Conservation (phyloP, 495 filamentous ascomycete species). For the Lasiosphaeriaceae sp. region DNA sequence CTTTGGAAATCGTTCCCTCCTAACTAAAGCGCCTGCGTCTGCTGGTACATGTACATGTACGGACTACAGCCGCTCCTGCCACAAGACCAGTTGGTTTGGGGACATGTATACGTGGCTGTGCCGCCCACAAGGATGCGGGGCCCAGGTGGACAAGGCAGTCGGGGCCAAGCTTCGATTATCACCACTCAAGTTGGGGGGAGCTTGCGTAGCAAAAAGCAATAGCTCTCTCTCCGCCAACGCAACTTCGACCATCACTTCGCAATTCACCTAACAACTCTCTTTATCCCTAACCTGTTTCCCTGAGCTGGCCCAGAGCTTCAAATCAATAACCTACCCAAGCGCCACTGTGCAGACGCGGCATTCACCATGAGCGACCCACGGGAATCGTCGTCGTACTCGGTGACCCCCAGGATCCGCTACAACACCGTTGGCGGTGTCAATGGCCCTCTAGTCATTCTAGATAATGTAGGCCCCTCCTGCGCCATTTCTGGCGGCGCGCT, state of each 20-base stretch:
- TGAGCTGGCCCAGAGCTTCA: conserved; percentile 18
- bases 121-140: conserved; percentile 7
- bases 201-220: conserved; percentile 21
- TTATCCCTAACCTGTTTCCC: conserved; percentile 1
- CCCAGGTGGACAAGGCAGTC: background rate
- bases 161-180: background rate
- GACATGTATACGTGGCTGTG: conserved; percentile 25
- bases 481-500: background rate
- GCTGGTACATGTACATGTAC: too few relatives aligned
- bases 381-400: conserved; percentile 64
- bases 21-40: too few relatives aligned
- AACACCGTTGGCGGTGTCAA: conserved; percentile 99
- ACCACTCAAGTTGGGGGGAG: conserved; percentile 12
- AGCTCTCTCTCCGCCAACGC: conserved; percentile 18
- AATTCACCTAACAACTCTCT: conserved; percentile 3
- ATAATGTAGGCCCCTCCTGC: conserved; percentile 64
- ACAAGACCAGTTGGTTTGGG: conserved; percentile 11
- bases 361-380: conserved; percentile 69
- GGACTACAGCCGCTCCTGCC: background rate
- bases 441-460: conserved; percentile 93
- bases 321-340: conserved; percentile 4
- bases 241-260: conserved; percentile 10
- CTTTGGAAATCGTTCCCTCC: too few relatives aligned
- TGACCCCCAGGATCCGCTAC: conserved; percentile 86
- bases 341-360: background rate